A percentile compares a stretch with the other conserved stretches of the same genome.
Evolutionary conservation across 2,329 filamentous ascomycete species (phyloP).

Genomic region (Colletotrichum echinochloae): DNA sequence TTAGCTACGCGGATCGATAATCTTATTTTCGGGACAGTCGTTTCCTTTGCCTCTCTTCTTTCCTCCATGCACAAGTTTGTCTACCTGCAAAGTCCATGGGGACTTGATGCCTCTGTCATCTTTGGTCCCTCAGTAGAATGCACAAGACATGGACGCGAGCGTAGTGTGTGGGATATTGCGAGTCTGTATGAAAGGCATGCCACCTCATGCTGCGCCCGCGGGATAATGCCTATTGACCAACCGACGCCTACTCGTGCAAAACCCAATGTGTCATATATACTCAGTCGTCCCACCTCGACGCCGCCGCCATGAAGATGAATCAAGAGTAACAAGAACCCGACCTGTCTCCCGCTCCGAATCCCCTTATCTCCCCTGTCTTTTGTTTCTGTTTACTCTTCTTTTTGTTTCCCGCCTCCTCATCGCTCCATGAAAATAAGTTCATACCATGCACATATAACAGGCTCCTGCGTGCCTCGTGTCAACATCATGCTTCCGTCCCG

Average conservation of each 20-base stretch:
- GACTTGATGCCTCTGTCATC: not conserved
- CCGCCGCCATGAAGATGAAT: constrained; percentile 6
- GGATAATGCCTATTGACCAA: constrained; percentile 13
- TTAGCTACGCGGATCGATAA: constrained; percentile 25
- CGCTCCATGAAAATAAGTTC: constrained; percentile 4
- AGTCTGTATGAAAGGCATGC: not conserved
- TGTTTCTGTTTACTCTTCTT: too few relatives aligned
- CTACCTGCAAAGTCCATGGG: not conserved
- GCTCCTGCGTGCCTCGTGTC: not conserved
- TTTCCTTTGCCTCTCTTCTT: not conserved
- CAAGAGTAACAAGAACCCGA: not conserved
- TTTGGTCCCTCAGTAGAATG: not conserved
- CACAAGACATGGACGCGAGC: not conserved
- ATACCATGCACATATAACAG: constrained; percentile 3
- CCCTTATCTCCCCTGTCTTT: not conserved
- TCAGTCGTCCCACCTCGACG: not conserved
- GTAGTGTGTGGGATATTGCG: not conserved
- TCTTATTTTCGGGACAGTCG: constrained; percentile 2
- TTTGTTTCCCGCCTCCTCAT: not conserved
- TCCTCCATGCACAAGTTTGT: not conserved
- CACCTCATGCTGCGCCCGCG: constrained; percentile 19
- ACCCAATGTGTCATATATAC: constrained; percentile 4
- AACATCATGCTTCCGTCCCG: not conserved
- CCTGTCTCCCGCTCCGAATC: not conserved
- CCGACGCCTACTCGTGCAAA: constrained; percentile 26